A percentile compares a stretch with the other conserved stretches of the same genome.
Evolutionary conservation across 495 filamentous ascomycete species (phyloP).

Genomic region (Annulohypoxylon nitens): DNA sequence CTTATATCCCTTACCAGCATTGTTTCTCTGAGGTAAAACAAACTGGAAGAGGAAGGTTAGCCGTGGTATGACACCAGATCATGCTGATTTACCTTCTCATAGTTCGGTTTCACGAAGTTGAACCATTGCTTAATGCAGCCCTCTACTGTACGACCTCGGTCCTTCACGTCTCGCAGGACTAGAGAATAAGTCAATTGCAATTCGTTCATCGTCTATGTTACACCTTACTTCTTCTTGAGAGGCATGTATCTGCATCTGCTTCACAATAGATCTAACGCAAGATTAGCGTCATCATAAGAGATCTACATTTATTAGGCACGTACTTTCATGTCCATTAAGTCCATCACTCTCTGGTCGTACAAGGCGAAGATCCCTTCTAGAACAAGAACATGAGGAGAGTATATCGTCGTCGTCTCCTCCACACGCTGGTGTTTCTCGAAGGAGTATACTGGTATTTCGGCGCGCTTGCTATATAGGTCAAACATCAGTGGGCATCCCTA

Average conservation of each 20-base stretch:
- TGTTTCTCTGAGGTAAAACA: slow-evolving; percentile 87
- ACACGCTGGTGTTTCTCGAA: slow-evolving; percentile 91
- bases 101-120: slow-evolving; percentile 93
- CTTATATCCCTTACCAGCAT: slow-evolving; percentile 70
- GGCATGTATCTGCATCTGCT: slow-evolving; percentile 92
- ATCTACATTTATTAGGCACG: slow-evolving; percentile 4
- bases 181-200: not conserved
- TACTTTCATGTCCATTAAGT: slow-evolving; percentile 92
- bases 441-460: slow-evolving; percentile 94
- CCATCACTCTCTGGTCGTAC: slow-evolving; percentile 86
- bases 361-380: slow-evolving; percentile 96
- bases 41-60: slow-evolving; percentile 59
- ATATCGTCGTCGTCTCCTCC: slow-evolving; percentile 83
- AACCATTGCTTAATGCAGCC: slow-evolving; percentile 99
- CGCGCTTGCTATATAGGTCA: slow-evolving; percentile 75
- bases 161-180: slow-evolving; percentile 89
- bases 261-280: slow-evolving; percentile 85
- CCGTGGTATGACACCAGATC: not conserved
- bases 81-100: slow-evolving; percentile 66
- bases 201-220: not conserved
- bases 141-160: slow-evolving; percentile 87
- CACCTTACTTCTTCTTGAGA: slow-evolving; percentile 86
- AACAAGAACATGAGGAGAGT: slow-evolving; percentile 95
- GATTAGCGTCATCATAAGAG: slow-evolving; percentile 25
- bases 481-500: slow-evolving; percentile 20